Evolutionary conservation across 352 stramenopile species (phyloP), one percentile per base, ranked within the genome.

Genomic region (Thalassiosira exigua): DNA sequence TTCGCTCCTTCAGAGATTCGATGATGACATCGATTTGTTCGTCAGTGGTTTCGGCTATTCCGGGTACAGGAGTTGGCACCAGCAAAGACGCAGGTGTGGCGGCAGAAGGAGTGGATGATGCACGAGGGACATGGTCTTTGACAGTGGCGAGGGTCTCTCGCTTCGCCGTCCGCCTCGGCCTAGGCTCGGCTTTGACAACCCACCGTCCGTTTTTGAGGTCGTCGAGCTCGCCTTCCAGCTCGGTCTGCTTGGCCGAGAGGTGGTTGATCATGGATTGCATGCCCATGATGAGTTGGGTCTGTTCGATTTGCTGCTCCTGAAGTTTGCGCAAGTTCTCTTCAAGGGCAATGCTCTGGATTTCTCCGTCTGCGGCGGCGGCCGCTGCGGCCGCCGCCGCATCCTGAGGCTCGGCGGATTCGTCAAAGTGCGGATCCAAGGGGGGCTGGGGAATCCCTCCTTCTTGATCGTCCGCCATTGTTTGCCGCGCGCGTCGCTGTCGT

Each of bases 21-120:
- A 80, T 61, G 44, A 80, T 80, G 26, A 32, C 53, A 22, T 73
- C 61, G 14, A 80, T 64, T 48, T 80, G 61, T 3, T 44, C 54
- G 33, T 80, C 71, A 27, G 32, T 50, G 11, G 61, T 58, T 36
- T 58, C 51, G 9, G 26, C 51, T 2, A n/a, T n/a, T n/a, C n/a
- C n/a, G n/a, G n/a, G n/a, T n/a, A n/a, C n/a, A n/a, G n/a, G n/a
- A n/a, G n/a, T n/a, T n/a, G n/a, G n/a, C n/a, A n/a, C n/a, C n/a
- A n/a, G n/a, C n/a, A n/a, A n/a, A n/a, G n/a, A n/a, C n/a, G n/a
- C n/a, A n/a, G n/a, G n/a, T n/a, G n/a, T n/a, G n/a, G n/a, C n/a
- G n/a, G n/a, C n/a, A n/a, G n/a, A n/a, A n/a, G n/a, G n/a, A n/a
- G n/a, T n/a, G n/a, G n/a, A n/a, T n/a, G n/a, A n/a, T n/a, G n/a